A percentile compares a stretch with the other conserved stretches of the same genome.
Conservation (phyloP, 73 alveolate species). For the Tetrahymena borealis region DNA sequence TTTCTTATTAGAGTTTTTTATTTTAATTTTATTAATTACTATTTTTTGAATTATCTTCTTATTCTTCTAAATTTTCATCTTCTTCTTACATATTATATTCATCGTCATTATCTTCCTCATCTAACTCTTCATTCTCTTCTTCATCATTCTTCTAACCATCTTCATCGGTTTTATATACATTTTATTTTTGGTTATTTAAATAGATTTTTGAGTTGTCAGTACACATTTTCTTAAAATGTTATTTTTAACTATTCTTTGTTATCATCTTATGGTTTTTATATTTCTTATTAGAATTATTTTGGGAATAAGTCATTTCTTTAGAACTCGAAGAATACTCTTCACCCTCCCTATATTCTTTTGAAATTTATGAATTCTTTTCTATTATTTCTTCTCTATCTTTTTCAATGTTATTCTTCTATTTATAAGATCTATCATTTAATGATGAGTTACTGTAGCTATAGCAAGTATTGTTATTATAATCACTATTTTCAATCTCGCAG, state of each 20-base stretch:
- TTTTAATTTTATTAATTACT: neutral
- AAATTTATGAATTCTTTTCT: neutral
- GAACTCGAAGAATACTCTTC: neutral
- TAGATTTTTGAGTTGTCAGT: neutral
- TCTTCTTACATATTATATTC: neutral
- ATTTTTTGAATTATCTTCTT: neutral
- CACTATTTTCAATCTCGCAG: neutral
- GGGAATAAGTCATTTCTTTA: neutral
- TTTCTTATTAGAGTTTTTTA: too few species aligned
- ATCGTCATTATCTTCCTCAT: neutral
- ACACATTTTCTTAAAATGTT: neutral
- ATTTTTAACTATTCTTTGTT: neutral
- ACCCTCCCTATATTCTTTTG: neutral
- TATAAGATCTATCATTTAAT: neutral
- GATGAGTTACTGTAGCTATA: neutral
- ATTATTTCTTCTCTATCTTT: neutral
- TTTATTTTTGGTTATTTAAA: neutral
- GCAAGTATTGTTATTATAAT: neutral
- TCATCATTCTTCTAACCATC: neutral
- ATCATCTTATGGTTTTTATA: neutral
- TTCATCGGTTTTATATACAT: neutral
- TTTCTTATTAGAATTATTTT: neutral
- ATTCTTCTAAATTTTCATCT: neutral
- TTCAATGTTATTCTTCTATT: neutral
- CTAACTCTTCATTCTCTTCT: neutral